These are phyloP conservation scores for Cokeromyces recurvatus DNA, from an alignment of 371 early-diverging fungal genomes.

Conservation along the genomic window DNA sequence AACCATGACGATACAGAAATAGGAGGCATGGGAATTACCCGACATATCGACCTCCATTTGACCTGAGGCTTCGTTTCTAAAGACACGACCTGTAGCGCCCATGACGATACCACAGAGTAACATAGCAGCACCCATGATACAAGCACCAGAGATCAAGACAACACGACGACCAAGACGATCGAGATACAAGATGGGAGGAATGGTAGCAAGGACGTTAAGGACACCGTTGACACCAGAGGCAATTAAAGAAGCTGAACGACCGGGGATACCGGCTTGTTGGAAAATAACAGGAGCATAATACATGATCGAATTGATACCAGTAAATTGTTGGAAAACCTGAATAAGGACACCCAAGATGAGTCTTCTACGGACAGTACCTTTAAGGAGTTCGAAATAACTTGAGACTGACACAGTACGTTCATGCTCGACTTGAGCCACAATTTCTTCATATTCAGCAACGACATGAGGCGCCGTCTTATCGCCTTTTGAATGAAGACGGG, in stretches of 20 bases:
- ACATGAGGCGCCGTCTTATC: slow-evolving; percentile 55
- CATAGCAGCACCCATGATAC: slow-evolving; percentile 41
- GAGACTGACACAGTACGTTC: slow-evolving; percentile 66
- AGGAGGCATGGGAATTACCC: slow-evolving; percentile 33
- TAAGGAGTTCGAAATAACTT: slow-evolving; percentile 70
- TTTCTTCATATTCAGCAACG: slow-evolving; percentile 72
- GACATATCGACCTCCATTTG: slow-evolving; percentile 26
- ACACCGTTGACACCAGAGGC: slow-evolving; percentile 75
- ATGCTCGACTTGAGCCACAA: slow-evolving; percentile 60
- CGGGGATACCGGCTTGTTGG: slow-evolving; percentile 58
- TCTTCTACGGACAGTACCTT: slow-evolving; percentile 55
- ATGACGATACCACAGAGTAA: slow-evolving; percentile 44
- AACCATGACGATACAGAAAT: slow-evolving; percentile 48
- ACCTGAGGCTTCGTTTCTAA: slow-evolving; percentile 1
- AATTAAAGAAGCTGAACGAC: slow-evolving; percentile 48
- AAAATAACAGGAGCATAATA: slow-evolving; percentile 68
- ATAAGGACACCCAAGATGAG: slow-evolving; percentile 67
- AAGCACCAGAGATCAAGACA: slow-evolving; percentile 41
- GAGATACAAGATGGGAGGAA: slow-evolving; percentile 67
- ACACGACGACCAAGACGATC: slow-evolving; percentile 45
- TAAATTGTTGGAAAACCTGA: slow-evolving; percentile 63
- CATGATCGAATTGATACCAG: slow-evolving; percentile 51
- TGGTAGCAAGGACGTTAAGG: slow-evolving; percentile 65
- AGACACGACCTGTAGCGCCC: slow-evolving; percentile 23
- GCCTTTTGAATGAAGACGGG: slow-evolving; percentile 63